phyloP scores from a whole-genome alignment of 208 protist genomes.

The Leishmania guyanensis region DNA sequence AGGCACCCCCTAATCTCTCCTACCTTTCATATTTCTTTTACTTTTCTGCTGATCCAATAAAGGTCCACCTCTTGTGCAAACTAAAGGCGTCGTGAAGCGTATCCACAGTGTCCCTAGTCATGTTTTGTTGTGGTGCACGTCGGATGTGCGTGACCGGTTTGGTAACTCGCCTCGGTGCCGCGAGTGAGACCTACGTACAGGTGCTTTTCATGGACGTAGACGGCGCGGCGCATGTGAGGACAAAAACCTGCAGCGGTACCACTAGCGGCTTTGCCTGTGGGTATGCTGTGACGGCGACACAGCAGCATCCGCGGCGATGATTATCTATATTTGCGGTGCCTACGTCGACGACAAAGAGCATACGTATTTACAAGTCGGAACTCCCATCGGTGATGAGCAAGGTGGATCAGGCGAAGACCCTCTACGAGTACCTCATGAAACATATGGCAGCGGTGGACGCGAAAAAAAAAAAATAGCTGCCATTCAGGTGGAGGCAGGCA shows the following conservation, averaged over 20 bases:
- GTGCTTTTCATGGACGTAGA: no score
- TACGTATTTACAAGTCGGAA: slow-evolving; percentile 41
- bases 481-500: slow-evolving; percentile 38
- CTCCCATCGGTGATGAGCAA: slow-evolving; percentile 26
- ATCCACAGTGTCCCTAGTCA: not conserved
- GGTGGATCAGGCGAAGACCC: slow-evolving; percentile 22
- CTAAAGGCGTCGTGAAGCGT: not conserved
- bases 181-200: no score
- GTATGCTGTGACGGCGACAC: not conserved
- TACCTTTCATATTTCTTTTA: not conserved
- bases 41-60: not conserved
- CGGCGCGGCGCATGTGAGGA: not conserved
- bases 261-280: not conserved
- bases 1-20: not conserved
- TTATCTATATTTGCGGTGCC: not conserved
- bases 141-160: not conserved
- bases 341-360: not conserved
- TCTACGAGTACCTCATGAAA: slow-evolving; percentile 41
- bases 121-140: not conserved
- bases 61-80: not conserved
- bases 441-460: slow-evolving; percentile 25
- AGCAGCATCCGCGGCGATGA: slow-evolving; percentile 5
- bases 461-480: slow-evolving; percentile 27
- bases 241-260: not conserved
- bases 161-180: not conserved